Conservation (phyloP, 2,329 filamentous ascomycete species). For the Rachicladosporium sp. region DNA sequence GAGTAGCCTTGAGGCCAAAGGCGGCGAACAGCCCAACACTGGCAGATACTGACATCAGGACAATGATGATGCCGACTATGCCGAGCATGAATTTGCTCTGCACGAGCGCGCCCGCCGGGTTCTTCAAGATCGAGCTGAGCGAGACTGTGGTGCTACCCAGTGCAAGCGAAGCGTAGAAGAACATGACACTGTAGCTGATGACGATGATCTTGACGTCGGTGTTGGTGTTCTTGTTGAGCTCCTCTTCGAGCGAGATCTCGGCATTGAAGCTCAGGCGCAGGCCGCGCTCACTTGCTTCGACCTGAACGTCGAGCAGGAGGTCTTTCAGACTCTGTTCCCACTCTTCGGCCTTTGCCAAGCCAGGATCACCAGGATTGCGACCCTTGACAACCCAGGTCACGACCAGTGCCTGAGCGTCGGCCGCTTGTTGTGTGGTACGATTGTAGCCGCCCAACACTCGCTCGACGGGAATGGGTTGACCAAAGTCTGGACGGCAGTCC, state of each 20-base stretch:
- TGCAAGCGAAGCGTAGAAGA: slow-evolving; percentile 87
- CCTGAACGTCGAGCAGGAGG: slow-evolving; percentile 63
- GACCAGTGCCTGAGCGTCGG: slow-evolving; percentile 67
- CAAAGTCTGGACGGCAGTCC: slow-evolving; percentile 70
- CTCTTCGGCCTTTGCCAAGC: slow-evolving; percentile 65
- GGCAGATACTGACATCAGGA: slow-evolving; percentile 91
- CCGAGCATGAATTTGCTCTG: slow-evolving; percentile 95
- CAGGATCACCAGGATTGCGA: slow-evolving; percentile 57
- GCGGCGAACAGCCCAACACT: slow-evolving; percentile 93
- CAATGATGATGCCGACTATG: slow-evolving; percentile 87
- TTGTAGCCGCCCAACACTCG: slow-evolving; percentile 77
- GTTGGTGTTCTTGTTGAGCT: slow-evolving; percentile 95
- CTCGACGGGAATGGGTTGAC: slow-evolving; percentile 74
- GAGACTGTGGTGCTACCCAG: slow-evolving; percentile 78
- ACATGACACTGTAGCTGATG: slow-evolving; percentile 98
- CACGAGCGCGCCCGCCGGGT: slow-evolving; percentile 73
- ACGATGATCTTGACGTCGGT: slow-evolving; percentile 95
- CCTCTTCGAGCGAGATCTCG: slow-evolving; percentile 86
- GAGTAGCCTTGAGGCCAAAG: slow-evolving; percentile 78
- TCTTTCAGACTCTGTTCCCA: slow-evolving; percentile 74
- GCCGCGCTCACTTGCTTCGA: slow-evolving; percentile 64
- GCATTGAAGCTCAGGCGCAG: slow-evolving; percentile 88
- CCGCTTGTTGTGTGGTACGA: slow-evolving; percentile 41
- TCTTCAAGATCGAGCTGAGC: slow-evolving; percentile 62
- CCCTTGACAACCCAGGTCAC: slow-evolving; percentile 95